A percentile compares a stretch with the other conserved stretches of the same genome.
These are phyloP conservation scores for Epichloe uncinata DNA, from an alignment of 2,329 filamentous ascomycete genomes.

Conservation along the genomic window DNA sequence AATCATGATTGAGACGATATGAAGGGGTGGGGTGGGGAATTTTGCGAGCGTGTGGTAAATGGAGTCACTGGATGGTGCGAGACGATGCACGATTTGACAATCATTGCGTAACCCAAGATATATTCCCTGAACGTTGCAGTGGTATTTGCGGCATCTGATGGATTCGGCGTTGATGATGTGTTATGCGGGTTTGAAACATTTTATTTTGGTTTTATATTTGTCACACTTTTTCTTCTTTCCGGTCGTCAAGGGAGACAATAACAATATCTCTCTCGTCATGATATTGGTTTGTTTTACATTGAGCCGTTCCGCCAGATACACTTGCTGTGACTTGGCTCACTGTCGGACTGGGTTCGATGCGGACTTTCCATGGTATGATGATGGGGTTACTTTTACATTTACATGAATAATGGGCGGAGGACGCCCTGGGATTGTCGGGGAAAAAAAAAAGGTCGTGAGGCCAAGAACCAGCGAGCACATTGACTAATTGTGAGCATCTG, in stretches of 20 bases:
- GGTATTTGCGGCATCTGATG: slow-evolving; percentile 27
- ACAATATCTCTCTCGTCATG: not conserved
- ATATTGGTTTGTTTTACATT: not conserved
- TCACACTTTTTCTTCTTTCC: slow-evolving; percentile 7
- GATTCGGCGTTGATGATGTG: slow-evolving; percentile 30
- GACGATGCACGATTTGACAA: slow-evolving; percentile 1
- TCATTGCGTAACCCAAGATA: slow-evolving; percentile 15
- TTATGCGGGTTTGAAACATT: slow-evolving; percentile 13
- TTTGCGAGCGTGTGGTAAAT: not conserved
- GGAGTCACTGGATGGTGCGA: not conserved
- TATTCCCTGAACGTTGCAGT: slow-evolving; percentile 17
- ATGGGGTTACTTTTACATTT: not conserved
- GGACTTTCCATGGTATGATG: not conserved
- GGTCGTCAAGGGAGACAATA: not conserved
- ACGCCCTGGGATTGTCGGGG: not conserved
- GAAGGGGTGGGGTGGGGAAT: not conserved
- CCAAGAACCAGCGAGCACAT: not conserved
- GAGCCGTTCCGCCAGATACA: not conserved
- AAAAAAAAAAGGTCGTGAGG: not conserved
- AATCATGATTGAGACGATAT: slow-evolving; percentile 40
- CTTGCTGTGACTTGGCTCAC: not conserved
- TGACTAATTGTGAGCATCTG: not conserved
- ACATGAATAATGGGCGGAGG: not conserved
- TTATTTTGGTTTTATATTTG: slow-evolving; percentile 8
- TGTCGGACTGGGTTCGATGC: not conserved